A percentile compares a stretch with the other conserved stretches of the same genome.
Conservation (phyloP, 805 yeast genomes). For the Suhomyces canberraensis region DNA sequence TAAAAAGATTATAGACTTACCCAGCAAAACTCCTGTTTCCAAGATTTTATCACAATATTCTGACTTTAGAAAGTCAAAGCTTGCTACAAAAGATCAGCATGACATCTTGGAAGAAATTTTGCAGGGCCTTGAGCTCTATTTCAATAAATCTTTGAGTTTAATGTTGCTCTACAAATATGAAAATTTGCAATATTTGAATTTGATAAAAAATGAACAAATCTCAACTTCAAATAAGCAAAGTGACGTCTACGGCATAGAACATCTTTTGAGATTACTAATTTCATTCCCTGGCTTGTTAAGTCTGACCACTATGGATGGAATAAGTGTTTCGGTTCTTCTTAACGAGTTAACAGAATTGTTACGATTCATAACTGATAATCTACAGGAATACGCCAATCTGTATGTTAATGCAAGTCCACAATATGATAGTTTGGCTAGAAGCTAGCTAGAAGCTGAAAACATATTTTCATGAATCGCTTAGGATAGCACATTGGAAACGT, state of each 20-base stretch:
- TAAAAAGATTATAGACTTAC: conserved; percentile 64
- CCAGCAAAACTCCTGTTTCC: conserved; percentile 53
- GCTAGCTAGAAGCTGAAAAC: conserved; percentile 1
- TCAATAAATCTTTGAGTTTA: conserved; percentile 69
- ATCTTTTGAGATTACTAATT: conserved; percentile 71
- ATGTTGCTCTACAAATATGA: conserved; percentile 73
- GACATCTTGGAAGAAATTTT: conserved; percentile 60
- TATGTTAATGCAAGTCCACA: conserved; percentile 38
- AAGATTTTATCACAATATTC: conserved; percentile 55
- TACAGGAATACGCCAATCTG: conserved; percentile 29
- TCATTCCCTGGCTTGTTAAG: conserved; percentile 81
- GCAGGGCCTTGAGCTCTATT: conserved; percentile 66
- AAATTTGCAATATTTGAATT: conserved; percentile 63
- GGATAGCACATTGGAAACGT: too few relatives aligned
- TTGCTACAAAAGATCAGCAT: conserved; percentile 13
- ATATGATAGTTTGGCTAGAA: conserved; percentile 34
- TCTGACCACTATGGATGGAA: conserved; percentile 77
- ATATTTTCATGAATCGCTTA: too few relatives aligned
- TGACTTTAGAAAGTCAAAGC: conserved; percentile 17
- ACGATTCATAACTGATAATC: conserved; percentile 47
- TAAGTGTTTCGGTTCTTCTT: conserved; percentile 55
- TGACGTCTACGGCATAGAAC: conserved; percentile 69
- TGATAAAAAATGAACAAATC: conserved; percentile 42
- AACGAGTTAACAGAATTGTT: conserved; percentile 54
- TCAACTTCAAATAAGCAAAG: conserved; percentile 7